Conservation (phyloP, 2,329 filamentous ascomycete genomes). For the Venturia pyrina region DNA sequence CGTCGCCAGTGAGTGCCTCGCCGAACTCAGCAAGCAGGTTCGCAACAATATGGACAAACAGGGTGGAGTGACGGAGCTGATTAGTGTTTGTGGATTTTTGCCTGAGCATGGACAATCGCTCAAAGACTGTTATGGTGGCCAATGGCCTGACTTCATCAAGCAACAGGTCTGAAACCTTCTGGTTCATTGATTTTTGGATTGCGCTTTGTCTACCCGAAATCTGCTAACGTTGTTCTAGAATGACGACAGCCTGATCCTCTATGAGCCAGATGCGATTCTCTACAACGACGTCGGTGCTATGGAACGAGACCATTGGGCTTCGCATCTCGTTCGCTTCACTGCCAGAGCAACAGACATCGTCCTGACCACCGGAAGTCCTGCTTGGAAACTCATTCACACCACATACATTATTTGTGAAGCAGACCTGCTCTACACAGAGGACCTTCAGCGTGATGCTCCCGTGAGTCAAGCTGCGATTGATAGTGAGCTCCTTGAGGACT, state of each 20-base stretch:
- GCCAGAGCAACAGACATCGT: constrained; percentile 5
- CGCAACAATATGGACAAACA: background rate
- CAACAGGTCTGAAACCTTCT: background rate
- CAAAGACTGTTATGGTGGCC: background rate
- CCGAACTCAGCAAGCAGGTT: constrained; percentile 7
- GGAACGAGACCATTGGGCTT: constrained; percentile 2
- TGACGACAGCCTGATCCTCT: background rate
- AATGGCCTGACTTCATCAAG: constrained; percentile 4
- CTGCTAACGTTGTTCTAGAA: background rate
- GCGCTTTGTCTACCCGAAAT: background rate
- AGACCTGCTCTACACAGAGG: background rate
- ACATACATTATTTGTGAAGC: background rate
- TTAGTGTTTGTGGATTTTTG: background rate
- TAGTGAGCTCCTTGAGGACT: background rate
- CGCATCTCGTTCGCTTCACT: constrained; percentile 5
- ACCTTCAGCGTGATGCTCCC: background rate
- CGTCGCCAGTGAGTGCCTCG: constrained; percentile 1
- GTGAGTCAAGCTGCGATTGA: background rate
- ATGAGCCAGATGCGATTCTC: background rate
- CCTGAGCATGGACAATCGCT: background rate
- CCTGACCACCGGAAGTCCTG: background rate
- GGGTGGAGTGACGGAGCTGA: constrained; percentile 2
- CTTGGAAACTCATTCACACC: background rate
- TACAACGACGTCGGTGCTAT: constrained; percentile 6
- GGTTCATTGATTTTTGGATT: no score